Conservation (phyloP, 2,329 filamentous ascomycete species). For the Didymella keratinophila region DNA sequence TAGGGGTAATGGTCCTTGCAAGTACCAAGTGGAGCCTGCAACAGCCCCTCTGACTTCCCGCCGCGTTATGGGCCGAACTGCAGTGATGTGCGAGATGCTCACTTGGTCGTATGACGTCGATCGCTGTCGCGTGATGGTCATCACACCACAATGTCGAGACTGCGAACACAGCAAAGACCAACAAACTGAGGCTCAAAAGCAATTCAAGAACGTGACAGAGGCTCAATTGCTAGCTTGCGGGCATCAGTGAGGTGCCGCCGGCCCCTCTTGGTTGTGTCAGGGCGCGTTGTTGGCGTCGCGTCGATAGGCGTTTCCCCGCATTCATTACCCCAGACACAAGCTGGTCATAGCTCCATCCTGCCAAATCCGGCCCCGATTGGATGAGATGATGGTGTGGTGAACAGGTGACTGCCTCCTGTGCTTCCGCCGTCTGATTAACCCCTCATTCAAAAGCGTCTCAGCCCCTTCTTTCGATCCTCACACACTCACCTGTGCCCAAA, state of each 20-base stretch:
- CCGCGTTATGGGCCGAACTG: slow-evolving; percentile 25
- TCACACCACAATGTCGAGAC: slow-evolving; percentile 31
- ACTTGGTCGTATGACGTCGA: slow-evolving; percentile 40
- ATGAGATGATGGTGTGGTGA: slow-evolving; percentile 43
- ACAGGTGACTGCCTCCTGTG: slow-evolving; percentile 47
- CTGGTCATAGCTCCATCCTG: slow-evolving; percentile 24
- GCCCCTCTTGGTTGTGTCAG: slow-evolving; percentile 9
- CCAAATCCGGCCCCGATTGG: slow-evolving; percentile 35
- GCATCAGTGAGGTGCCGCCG: background rate
- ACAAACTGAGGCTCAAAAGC: slow-evolving; percentile 13
- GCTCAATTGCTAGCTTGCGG: slow-evolving; percentile 36
- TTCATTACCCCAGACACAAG: slow-evolving; percentile 27
- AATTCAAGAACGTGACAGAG: slow-evolving; percentile 15
- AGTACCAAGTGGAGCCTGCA: slow-evolving; percentile 30
- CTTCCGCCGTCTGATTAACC: slow-evolving; percentile 35
- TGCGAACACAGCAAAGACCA: slow-evolving; percentile 10
- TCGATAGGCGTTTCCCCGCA: slow-evolving; percentile 20
- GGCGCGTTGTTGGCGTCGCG: slow-evolving; percentile 26
- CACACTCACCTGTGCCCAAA: slow-evolving; percentile 37
- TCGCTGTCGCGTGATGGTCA: slow-evolving; percentile 42
- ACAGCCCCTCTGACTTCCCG: slow-evolving; percentile 18
- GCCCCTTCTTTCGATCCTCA: slow-evolving; percentile 34
- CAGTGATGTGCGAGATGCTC: slow-evolving; percentile 34
- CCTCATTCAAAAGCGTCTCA: slow-evolving; percentile 46
- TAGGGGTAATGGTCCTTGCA: slow-evolving; percentile 23